Evolutionary conservation across 495 filamentous ascomycete genomes (phyloP), one percentile per base, ranked within the genome.

Genomic region (Aspergillus homomorphus): DNA sequence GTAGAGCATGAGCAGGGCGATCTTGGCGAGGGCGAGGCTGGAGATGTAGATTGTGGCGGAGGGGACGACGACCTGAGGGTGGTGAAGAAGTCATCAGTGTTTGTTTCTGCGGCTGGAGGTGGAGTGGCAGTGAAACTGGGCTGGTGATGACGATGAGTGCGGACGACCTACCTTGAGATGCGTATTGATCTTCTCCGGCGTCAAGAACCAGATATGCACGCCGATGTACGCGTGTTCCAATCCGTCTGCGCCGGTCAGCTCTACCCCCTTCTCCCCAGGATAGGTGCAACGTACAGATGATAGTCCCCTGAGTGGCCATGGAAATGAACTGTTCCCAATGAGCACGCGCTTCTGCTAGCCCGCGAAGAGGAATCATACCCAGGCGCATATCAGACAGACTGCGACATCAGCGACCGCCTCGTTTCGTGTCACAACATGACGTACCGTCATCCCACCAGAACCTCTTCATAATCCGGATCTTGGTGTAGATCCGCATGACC

Each of bases 21-120:
- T 41, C 55, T 76, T 75, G 42, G 69, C 70, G 19, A 74, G 69
- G 3, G 69, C 66, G 12, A 77, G 71, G 30, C 65, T 67, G n/a
- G 69, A 61, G 10, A 66, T 62, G 43, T 73, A 74, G 24, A 69
- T 53, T n/a, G 72, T 56, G 3, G 66, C 61, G 41, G 62, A 59
- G 21, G 62, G 58, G 16, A 73, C 51, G 20, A 72, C 45, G 15
- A 54, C 45, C 71, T 72, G 28, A 10, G 3, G 21, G 16, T 41
- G 30, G 21, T 10, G 9, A 18, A 14, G 8, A 16, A 24, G 28
- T 4, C 24, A 23, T 43, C 38, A 16, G 44, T 28, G 43, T 20
- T 33, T 23, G 19, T n/a, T n/a, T n/a, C n/a, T n/a, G n/a, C n/a
- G n/a, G n/a, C n/a, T n/a, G n/a, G n/a, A n/a, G n/a, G n/a, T n/a